Percentiles rank a stretch among this genome's conserved stretches.
Evolutionary conservation across 2,329 filamentous ascomycete species (phyloP).

Genomic region (Dactylonectria estremocensis): DNA sequence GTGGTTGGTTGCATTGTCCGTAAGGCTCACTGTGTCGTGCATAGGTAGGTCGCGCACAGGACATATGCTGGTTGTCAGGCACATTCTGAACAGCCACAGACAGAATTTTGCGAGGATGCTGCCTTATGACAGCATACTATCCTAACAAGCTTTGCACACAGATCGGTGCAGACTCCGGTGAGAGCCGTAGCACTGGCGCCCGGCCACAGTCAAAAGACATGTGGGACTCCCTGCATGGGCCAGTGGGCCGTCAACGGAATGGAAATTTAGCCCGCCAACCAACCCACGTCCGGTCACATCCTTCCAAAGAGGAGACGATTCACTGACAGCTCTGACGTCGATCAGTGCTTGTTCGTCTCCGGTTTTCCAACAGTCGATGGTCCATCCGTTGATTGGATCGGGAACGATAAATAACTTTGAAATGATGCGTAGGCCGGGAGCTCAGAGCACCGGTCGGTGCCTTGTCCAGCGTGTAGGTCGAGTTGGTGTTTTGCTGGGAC

Average conservation of each 20-base stretch:
- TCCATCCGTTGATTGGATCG: slow-evolving; percentile 37
- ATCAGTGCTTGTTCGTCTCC: slow-evolving; percentile 25
- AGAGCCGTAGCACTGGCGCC: slow-evolving; percentile 17
- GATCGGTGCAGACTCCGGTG: slow-evolving; percentile 5
- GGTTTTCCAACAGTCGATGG: slow-evolving; percentile 30
- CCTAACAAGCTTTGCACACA: slow-evolving; percentile 13
- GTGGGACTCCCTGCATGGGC: slow-evolving; percentile 8
- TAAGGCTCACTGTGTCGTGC: slow-evolving; percentile 5
- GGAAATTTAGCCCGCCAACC: slow-evolving; percentile 11
- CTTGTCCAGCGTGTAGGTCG: background rate
- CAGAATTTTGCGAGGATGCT: slow-evolving; percentile 22
- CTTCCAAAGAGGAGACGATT: slow-evolving; percentile 19
- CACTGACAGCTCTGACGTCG: slow-evolving; percentile 37
- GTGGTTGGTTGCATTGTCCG: slow-evolving; percentile 4
- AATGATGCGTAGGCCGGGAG: background rate
- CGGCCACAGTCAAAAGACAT: slow-evolving; percentile 18
- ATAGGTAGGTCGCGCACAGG: slow-evolving; percentile 19
- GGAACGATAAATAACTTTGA: slow-evolving; percentile 32
- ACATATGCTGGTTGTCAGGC: slow-evolving; percentile 17
- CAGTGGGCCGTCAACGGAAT: background rate
- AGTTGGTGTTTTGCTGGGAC: background rate
- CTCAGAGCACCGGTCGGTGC: background rate
- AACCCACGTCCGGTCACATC: slow-evolving; percentile 25
- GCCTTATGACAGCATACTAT: slow-evolving; percentile 34
- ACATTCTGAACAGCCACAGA: slow-evolving; percentile 18